phyloP scores from a whole-genome alignment of 345 rosid genomes.

The Brassica rapa region DNA sequence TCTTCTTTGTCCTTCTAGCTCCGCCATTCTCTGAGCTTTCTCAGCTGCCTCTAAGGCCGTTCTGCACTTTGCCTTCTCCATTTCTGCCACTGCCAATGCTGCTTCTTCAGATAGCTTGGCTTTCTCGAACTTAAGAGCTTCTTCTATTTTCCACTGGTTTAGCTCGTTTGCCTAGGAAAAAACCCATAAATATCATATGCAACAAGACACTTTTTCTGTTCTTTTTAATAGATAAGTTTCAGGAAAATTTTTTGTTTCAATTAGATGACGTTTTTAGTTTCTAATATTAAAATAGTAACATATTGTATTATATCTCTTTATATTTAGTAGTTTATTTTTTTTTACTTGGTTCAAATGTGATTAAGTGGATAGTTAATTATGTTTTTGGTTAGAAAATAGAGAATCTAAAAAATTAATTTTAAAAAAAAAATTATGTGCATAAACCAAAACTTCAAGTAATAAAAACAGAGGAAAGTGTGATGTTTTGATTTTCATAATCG shows the following conservation, averaged over 20 bases:
- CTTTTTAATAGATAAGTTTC: background rate
- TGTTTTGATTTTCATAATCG: background rate
- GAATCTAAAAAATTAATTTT: too few species aligned
- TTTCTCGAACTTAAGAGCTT: slow-evolving; percentile 62
- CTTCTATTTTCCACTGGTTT: slow-evolving; percentile 64
- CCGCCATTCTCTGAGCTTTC: slow-evolving; percentile 66
- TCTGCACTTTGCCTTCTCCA: slow-evolving; percentile 78
- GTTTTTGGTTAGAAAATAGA: too few species aligned
- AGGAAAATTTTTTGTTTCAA: background rate
- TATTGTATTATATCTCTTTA: background rate
- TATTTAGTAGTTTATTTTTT: background rate
- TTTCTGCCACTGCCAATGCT: slow-evolving; percentile 73
- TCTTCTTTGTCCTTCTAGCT: slow-evolving; percentile 66
- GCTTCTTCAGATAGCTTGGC: slow-evolving; percentile 73
- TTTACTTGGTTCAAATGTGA: background rate
- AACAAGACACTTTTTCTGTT: background rate
- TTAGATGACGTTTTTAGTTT: background rate
- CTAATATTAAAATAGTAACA: too few species aligned
- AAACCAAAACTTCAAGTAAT: background rate
- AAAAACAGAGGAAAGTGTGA: background rate
- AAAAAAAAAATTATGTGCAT: too few species aligned
- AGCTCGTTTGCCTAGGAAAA: slow-evolving; percentile 64
- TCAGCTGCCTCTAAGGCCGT: slow-evolving; percentile 82
- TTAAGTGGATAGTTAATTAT: background rate
- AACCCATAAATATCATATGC: background rate